Percentiles rank a stretch among this genome's conserved stretches.
Evolutionary conservation across 2,329 filamentous ascomycete genomes (phyloP).

Genomic region (Cercospora janseana): DNA sequence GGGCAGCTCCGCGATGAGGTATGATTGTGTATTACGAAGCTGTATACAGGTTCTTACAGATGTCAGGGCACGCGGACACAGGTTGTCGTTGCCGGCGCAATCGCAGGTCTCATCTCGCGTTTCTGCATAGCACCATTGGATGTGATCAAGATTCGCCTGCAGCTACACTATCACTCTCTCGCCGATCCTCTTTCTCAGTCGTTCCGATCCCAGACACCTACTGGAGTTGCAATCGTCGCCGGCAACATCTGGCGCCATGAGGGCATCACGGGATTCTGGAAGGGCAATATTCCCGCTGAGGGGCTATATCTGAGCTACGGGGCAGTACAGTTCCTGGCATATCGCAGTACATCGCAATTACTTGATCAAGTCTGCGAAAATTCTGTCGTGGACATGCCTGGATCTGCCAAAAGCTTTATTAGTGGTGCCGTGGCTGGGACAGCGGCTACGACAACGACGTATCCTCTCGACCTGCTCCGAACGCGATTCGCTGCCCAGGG

Average conservation of each 20-base stretch:
- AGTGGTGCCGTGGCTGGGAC: constrained; percentile 81
- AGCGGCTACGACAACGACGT: constrained; percentile 76
- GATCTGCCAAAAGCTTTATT: constrained; percentile 73
- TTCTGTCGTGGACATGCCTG: constrained; percentile 57
- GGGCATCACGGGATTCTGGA: constrained; percentile 85
- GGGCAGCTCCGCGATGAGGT: constrained; percentile 69
- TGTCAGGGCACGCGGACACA: constrained; percentile 63
- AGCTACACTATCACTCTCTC: constrained; percentile 84
- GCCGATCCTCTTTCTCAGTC: constrained; percentile 67
- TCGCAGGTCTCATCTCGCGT: constrained; percentile 83
- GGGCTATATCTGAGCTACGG: constrained; percentile 90
- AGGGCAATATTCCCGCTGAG: constrained; percentile 95
- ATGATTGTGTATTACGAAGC: constrained; percentile 23
- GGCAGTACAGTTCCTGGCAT: constrained; percentile 83
- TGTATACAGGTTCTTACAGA: constrained; percentile 14
- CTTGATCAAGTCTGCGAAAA: constrained; percentile 55
- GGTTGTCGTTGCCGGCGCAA: constrained; percentile 63
- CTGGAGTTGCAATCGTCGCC: constrained; percentile 31
- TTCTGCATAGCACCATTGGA: constrained; percentile 95
- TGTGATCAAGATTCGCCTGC: constrained; percentile 95
- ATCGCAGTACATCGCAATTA: constrained; percentile 69
- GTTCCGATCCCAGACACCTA: constrained; percentile 28
- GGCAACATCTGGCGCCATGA: constrained; percentile 75
- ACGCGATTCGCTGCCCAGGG: constrained; percentile 98
- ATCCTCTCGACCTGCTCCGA: constrained; percentile 87